Conservation (phyloP, 352 stramenopile genomes). For the Hyphochytrium catenoides region DNA sequence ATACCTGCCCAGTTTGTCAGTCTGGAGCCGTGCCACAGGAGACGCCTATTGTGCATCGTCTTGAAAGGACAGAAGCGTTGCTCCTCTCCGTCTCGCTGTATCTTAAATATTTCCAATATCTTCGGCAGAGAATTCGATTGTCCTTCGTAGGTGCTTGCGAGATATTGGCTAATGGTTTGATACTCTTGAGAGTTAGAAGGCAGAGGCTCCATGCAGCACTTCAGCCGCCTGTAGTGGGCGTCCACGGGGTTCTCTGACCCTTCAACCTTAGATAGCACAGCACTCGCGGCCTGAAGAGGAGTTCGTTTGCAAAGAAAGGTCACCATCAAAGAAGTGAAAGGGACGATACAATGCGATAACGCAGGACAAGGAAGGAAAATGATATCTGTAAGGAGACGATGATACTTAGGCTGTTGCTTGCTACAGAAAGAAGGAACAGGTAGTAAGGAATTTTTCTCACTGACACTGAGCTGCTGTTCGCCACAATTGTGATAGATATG, state of each 20-base stretch:
- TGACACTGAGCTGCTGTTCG: no score
- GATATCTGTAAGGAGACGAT: no score
- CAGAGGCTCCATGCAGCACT: slow-evolving; percentile 33
- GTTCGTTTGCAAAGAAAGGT: no score
- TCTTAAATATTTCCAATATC: slow-evolving; percentile 31
- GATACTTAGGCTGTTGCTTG: no score
- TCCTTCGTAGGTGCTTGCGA: no score
- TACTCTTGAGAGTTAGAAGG: slow-evolving; percentile 13
- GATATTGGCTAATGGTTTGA: slow-evolving; percentile 29
- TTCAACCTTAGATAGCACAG: slow-evolving; percentile 28
- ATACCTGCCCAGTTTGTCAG: slow-evolving; percentile 63
- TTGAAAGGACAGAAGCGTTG: slow-evolving; percentile 12
- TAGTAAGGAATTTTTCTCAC: no score
- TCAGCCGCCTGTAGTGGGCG: slow-evolving; percentile 22
- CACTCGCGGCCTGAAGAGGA: slow-evolving; percentile 13
- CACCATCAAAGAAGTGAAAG: no score
- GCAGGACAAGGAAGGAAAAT: no score
- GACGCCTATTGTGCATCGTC: slow-evolving; percentile 18
- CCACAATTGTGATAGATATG: no score
- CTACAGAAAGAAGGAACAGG: no score
- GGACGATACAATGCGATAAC: no score
- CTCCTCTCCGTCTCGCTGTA: slow-evolving; percentile 28
- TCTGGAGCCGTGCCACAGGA: slow-evolving; percentile 58
- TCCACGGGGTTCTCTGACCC: slow-evolving; percentile 13
- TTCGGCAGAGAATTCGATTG: no score